phyloP scores from a whole-genome alignment of 169 alveolate genomes.

The Perkinsus olseni region DNA sequence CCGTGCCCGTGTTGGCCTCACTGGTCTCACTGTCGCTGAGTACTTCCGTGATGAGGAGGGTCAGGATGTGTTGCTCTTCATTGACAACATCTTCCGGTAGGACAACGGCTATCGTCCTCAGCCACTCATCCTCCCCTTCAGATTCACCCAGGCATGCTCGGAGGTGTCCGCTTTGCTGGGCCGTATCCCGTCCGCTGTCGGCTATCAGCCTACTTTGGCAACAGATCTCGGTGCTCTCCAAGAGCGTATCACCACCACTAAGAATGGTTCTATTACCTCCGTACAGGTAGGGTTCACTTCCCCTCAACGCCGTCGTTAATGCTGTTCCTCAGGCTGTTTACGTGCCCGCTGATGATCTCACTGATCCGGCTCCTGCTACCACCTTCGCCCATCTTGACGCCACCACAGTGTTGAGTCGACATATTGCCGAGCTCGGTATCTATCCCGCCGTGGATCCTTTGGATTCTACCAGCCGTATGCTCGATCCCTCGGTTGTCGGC shows the following conservation, averaged over 20 bases:
- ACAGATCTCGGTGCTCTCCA: conserved; percentile 91
- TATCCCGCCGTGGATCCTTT: conserved; percentile 98
- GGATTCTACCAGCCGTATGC: conserved; percentile 89
- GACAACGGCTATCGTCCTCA: not conserved
- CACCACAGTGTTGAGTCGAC: conserved; percentile 91
- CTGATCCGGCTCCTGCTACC: conserved; percentile 99
- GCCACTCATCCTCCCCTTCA: conserved; percentile 48
- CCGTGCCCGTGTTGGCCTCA: conserved; percentile 90
- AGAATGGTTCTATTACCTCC: conserved; percentile 94
- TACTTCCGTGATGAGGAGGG: conserved; percentile 95
- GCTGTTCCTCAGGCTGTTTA: conserved; percentile 72
- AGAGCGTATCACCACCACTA: conserved; percentile 94
- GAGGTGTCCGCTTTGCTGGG: conserved; percentile 96
- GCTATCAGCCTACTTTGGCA: conserved; percentile 96
- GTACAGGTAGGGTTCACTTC: conserved; percentile 56
- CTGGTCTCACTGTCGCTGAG: conserved; percentile 96
- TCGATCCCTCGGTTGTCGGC: conserved; percentile 73
- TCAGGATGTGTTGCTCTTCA: conserved; percentile 90
- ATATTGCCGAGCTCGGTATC: conserved; percentile 90
- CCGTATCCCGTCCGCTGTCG: conserved; percentile 95
- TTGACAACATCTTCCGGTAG: conserved; percentile 90
- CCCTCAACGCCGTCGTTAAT: not conserved
- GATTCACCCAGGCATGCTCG: conserved; percentile 93
- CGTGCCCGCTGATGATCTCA: conserved; percentile 96
- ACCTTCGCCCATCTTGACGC: conserved; percentile 97